Base-by-base conservation (phyloP, 1,284 basidiomycete species). In the Austroboletus niveus region DNA sequence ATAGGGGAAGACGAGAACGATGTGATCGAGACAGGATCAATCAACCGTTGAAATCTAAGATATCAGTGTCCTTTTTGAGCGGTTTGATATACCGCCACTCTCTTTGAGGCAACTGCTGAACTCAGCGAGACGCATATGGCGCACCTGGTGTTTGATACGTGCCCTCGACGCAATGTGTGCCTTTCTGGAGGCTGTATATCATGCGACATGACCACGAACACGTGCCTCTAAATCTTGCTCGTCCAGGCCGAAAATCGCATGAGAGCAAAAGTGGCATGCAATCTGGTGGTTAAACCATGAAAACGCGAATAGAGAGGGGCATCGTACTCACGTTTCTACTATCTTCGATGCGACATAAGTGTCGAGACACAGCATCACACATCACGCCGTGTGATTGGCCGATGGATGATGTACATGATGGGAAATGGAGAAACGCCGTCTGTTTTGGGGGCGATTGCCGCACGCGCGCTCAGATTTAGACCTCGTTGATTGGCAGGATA, bases 401-500 rank as follows among this genome's bases (percentile, higher is more conserved):
- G 47, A 40, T 30, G 5, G n/a, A 24, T 29, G 5, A 45, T 41
- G 34, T 20, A 7, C 6, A 31, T 36, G 31, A 46, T 8, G 27
- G 6, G 35, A 36, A n/a, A 45, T 15, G 36, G 48, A 38, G n/a
- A 42, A 47, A 42, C 44, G 50, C 49, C 57, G 54, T 50, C 9
- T 47, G 35, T 11, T 29, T 50, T 3, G 39, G 22, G 42, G 12
- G 32, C 27, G 31, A 40, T 41, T 30, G 9, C 31, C 22, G 9
- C n/a, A 35, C 41, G 10, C 7, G 36, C 22, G 41, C 22, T 10
- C 36, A 7, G 43, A 59, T 42, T 44, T 31, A 47, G 24, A 3
- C 10, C 12, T n/a, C 31, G 35, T 41, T 44, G 50, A 51, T 57
- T 48, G 50, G 30, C 42, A 52, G 30, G 51, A 52, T 45, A 51